phyloP scores from a whole-genome alignment of 2,329 filamentous ascomycete species.

The Fusarium sp. region DNA sequence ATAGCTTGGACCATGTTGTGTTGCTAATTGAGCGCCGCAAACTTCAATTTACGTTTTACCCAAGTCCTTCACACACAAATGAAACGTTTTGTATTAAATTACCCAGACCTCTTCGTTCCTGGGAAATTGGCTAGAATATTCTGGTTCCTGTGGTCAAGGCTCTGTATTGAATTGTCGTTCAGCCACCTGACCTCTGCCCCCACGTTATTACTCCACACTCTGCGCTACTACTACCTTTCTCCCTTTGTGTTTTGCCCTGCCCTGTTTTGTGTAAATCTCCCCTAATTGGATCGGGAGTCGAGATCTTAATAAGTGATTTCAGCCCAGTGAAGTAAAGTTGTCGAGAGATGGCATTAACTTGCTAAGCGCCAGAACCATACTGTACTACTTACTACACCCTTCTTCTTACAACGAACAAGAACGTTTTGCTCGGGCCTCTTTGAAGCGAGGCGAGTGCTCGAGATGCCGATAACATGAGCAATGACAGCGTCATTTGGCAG shows the following conservation, averaged over 20 bases:
- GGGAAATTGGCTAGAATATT: conserved; percentile 16
- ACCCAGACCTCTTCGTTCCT: background rate
- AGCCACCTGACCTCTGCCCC: conserved; percentile 42
- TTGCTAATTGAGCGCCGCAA: background rate
- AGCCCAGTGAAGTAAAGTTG: background rate
- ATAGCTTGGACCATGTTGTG: background rate
- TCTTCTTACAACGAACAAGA: background rate
- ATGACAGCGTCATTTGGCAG: background rate
- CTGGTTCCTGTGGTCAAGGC: conserved; percentile 25
- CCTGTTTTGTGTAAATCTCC: background rate
- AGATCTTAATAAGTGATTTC: background rate
- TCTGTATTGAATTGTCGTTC: conserved; percentile 18
- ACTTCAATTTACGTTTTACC: background rate
- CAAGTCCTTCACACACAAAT: background rate
- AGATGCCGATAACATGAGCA: conserved; percentile 4
- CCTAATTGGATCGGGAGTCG: background rate
- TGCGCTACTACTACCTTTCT: conserved; percentile 37
- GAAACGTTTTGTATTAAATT: background rate
- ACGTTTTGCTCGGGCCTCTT: background rate
- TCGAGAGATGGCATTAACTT: background rate
- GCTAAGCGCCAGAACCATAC: background rate
- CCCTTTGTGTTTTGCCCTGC: conserved; percentile 4
- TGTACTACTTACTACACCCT: background rate
- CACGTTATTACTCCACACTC: conserved; percentile 38
- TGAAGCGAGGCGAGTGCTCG: conserved; percentile 8